phyloP scores from a whole-genome alignment of 2,329 filamentous ascomycete genomes.

The Nannizziopsis barbatae region DNA sequence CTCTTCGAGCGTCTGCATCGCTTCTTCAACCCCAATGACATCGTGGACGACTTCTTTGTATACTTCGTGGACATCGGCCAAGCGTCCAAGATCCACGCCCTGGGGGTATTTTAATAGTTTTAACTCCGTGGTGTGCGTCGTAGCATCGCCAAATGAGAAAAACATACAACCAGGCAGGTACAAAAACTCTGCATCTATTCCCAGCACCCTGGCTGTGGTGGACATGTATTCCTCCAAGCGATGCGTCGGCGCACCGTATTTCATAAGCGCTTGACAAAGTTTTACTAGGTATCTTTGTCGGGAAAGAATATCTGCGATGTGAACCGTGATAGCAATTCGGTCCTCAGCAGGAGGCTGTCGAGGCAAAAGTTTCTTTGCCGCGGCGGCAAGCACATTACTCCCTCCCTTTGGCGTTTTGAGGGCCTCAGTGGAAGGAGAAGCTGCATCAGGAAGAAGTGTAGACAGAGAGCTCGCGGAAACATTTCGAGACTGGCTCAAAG shows the following conservation, averaged over 20 bases:
- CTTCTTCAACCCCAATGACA: conserved; percentile 37
- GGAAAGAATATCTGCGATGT: conserved; percentile 58
- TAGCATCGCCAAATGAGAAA: conserved; percentile 61
- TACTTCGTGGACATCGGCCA: conserved; percentile 36
- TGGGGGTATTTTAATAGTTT: conserved; percentile 35
- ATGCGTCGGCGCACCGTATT: conserved; percentile 82
- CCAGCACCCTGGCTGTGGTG: conserved; percentile 78
- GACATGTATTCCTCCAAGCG: conserved; percentile 81
- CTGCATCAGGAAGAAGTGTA: conserved; percentile 15
- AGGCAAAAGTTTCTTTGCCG: conserved; percentile 18
- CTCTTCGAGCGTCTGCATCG: conserved; percentile 33
- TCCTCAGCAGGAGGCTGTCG: conserved; percentile 27
- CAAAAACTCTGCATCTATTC: conserved; percentile 79
- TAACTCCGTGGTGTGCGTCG: conserved; percentile 38
- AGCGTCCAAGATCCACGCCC: conserved; percentile 34
- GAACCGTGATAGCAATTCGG: conserved; percentile 48
- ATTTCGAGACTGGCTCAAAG: conserved; percentile 25
- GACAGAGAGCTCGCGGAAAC: conserved; percentile 27
- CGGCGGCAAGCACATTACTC: conserved; percentile 23
- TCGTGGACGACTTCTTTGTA: conserved; percentile 42
- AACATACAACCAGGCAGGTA: conserved; percentile 93
- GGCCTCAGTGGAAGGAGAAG: conserved; percentile 14
- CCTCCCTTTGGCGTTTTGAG: conserved; percentile 28
- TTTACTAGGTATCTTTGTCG: conserved; percentile 75
- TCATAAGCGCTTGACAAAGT: conserved; percentile 77